Percentiles rank a stretch among this genome's conserved stretches.
Evolutionary conservation across 2,329 filamentous ascomycete species (phyloP).

Genomic region (Penicillium paneum): DNA sequence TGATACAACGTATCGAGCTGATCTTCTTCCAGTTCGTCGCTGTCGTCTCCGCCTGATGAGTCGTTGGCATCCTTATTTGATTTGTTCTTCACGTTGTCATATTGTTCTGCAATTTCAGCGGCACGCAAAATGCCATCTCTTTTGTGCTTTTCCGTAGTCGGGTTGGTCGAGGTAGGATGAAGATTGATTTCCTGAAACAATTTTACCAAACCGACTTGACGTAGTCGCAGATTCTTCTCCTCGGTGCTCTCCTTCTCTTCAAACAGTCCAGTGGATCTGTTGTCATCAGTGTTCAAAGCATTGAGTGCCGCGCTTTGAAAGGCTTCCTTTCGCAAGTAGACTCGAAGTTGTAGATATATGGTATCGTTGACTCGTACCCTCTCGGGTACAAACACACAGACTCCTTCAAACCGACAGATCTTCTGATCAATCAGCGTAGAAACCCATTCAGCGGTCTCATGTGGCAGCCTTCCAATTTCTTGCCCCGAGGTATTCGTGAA

Average conservation of each 20-base stretch:
- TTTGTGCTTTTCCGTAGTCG: constrained; percentile 71
- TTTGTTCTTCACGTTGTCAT: constrained; percentile 58
- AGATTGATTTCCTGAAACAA: constrained; percentile 87
- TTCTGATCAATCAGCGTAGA: constrained; percentile 88
- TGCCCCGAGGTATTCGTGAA: constrained; percentile 77
- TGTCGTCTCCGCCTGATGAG: constrained; percentile 70
- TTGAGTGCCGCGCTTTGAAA: constrained; percentile 64
- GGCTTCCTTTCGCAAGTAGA: constrained; percentile 69
- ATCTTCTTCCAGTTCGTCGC: constrained; percentile 87
- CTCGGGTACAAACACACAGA: constrained; percentile 86
- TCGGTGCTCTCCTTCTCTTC: constrained; percentile 82
- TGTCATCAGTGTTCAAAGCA: constrained; percentile 53
- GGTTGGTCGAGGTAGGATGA: constrained; percentile 69
- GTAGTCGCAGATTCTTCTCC: constrained; percentile 76
- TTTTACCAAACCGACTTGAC: constrained; percentile 83
- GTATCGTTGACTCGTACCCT: constrained; percentile 85
- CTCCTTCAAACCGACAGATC: constrained; percentile 80
- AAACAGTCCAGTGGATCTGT: constrained; percentile 70
- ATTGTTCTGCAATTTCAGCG: constrained; percentile 81
- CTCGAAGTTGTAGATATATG: constrained; percentile 82
- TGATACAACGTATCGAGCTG: constrained; percentile 91
- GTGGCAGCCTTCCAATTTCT: constrained; percentile 82
- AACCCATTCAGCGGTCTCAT: constrained; percentile 86
- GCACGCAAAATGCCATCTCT: constrained; percentile 80
- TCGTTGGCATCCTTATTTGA: constrained; percentile 38